A percentile compares a stretch with the other conserved stretches of the same genome.
These are phyloP conservation scores for Collybiopsis confluens DNA, from an alignment of 768 basidiomycete species.

Conservation along the genomic window DNA sequence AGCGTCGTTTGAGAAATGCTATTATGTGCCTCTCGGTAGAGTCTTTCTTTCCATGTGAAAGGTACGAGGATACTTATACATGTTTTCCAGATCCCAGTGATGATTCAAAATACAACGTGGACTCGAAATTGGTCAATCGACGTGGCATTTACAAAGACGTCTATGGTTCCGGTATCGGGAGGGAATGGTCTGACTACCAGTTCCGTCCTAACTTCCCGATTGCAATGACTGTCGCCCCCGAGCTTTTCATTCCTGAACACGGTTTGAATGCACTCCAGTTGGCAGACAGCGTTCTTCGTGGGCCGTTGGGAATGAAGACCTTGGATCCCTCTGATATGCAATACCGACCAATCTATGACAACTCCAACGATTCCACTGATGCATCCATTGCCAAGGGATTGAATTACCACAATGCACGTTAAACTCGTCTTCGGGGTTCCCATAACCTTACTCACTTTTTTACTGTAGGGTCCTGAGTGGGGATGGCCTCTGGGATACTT, in stretches of 20 bases:
- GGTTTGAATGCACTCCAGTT: constrained; percentile 76
- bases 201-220: constrained; percentile 91
- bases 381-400: constrained; percentile 82
- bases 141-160: constrained; percentile 99
- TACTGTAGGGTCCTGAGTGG: constrained; percentile 86
- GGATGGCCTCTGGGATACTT: constrained; percentile 96
- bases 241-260: constrained; percentile 79
- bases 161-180: constrained; percentile 78
- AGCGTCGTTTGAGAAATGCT: constrained; percentile 81
- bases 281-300: constrained; percentile 78
- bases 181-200: constrained; percentile 98
- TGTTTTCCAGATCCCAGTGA: constrained; percentile 54
- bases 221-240: constrained; percentile 96
- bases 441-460: constrained; percentile 15
- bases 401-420: constrained; percentile 85
- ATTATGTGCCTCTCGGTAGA: constrained; percentile 82
- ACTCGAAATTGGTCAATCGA: constrained; percentile 71
- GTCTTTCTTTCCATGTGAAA: constrained; percentile 3
- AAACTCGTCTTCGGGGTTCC: neutral
- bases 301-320: constrained; percentile 95
- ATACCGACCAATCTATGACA: constrained; percentile 91
- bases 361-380: constrained; percentile 88
- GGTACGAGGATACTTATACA: constrained; percentile 2
- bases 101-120: constrained; percentile 67
- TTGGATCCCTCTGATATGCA: constrained; percentile 84